phyloP scores from a whole-genome alignment of 2,329 filamentous ascomycete species.

The Phialemoniopsis sp. region DNA sequence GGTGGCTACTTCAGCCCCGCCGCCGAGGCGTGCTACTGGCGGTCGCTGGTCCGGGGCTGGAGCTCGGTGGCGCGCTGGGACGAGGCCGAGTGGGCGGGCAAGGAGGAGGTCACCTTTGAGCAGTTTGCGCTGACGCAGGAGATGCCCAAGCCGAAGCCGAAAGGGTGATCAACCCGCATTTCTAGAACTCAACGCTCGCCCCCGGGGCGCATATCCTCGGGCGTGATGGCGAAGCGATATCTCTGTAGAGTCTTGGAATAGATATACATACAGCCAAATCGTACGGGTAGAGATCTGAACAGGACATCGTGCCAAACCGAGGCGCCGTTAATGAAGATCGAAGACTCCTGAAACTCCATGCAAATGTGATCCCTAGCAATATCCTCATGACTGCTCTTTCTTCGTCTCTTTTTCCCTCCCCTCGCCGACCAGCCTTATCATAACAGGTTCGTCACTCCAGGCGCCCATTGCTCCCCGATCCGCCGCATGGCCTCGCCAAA shows the following conservation, averaged over 20 bases:
- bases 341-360: too few species aligned
- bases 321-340: too few species aligned
- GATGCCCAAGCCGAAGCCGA: too few species aligned
- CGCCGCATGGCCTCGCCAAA: slow-evolving; percentile 80
- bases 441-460: slow-evolving; percentile 60
- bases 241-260: too few species aligned
- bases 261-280: too few species aligned
- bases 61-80: slow-evolving; percentile 30
- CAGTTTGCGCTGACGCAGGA: slow-evolving; percentile 19
- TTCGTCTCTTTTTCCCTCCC: not conserved
- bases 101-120: slow-evolving; percentile 32
- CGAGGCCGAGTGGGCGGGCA: slow-evolving; percentile 25
- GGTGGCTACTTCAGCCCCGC: slow-evolving; percentile 42
- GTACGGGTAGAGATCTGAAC: too few species aligned
- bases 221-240: too few species aligned
- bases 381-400: too few species aligned
- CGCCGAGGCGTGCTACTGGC: slow-evolving; percentile 51
- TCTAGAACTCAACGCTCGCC: too few species aligned
- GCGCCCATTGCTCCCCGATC: slow-evolving; percentile 82
- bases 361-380: too few species aligned
- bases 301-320: too few species aligned
- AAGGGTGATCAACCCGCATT: slow-evolving; percentile 7
- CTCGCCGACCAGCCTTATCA: slow-evolving; percentile 13
- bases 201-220: not conserved
- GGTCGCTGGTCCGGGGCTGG: slow-evolving; percentile 43